Percentiles rank a stretch among this genome's conserved stretches.
These are phyloP conservation scores for Hevea brasiliensis DNA, from an alignment of 345 rosid genomes.

Conservation along the genomic window DNA sequence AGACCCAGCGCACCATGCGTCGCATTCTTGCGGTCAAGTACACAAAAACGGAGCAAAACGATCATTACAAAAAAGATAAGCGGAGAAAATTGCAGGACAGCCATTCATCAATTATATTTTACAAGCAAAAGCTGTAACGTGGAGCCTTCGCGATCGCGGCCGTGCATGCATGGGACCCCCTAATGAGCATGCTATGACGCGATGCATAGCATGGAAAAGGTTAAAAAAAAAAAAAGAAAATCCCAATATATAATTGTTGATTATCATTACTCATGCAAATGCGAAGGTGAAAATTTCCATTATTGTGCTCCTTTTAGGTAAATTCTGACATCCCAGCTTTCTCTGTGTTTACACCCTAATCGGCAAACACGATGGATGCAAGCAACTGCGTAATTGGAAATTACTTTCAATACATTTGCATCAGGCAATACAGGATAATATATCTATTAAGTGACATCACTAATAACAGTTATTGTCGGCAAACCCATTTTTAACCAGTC, in stretches of 20 bases:
- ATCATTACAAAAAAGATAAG: constrained; percentile 5
- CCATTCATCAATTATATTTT: no score
- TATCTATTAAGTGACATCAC: constrained; percentile 21
- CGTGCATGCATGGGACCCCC: constrained; percentile 21
- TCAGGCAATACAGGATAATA: neutral
- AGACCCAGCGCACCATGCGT: constrained; percentile 5
- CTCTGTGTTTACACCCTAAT: neutral
- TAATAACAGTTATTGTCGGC: constrained; percentile 58
- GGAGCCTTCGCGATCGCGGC: constrained; percentile 33
- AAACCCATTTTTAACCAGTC: constrained; percentile 35
- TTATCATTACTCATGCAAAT: constrained; percentile 39
- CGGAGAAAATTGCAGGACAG: neutral
- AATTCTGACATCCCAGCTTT: constrained; percentile 1
- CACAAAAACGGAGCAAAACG: constrained; percentile 17
- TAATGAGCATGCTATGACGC: constrained; percentile 17
- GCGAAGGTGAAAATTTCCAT: neutral
- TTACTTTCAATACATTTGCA: neutral
- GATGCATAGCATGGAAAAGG: constrained; percentile 14
- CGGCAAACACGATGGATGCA: constrained; percentile 6
- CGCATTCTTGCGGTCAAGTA: constrained; percentile 30
- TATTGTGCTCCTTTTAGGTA: neutral
- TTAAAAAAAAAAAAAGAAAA: neutral
- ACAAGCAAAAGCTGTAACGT: constrained; percentile 34
- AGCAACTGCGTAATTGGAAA: neutral
- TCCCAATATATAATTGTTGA: neutral